Evolutionary conservation across 768 basidiomycete species (phyloP), one percentile per base, ranked within the genome.

Genomic region (Hericium alpestre): DNA sequence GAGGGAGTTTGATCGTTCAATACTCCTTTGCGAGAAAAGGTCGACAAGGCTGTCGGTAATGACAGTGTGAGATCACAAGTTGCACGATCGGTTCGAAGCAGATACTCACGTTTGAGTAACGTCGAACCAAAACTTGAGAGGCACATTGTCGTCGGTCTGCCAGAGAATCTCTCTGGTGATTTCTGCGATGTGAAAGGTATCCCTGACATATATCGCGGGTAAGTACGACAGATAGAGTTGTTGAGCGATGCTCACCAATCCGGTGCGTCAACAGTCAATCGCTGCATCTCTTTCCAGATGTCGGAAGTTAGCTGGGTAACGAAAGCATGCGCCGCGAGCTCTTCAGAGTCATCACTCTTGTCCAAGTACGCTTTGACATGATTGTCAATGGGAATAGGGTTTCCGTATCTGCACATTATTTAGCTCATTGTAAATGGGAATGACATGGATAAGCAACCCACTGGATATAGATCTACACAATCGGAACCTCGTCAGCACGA

Each of bases 131-230:
- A 94, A 83, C 49, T 86, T 80, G 47, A 96, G 78, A 46, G 81
- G 76, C 57, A 97, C 81, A 56, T 92, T 86, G 56, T 38, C 32
- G 15, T 81, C 77, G 61, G 84, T 85, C 32, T 32, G 32, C 91
- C 93, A 98, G 13, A 99, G 74, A 38, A 98, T 72, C 65, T 93
- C 89, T 49, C 90, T 77, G 16, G 94, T 90, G 84, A 95, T 95
- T 58, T 88, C 82, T 3, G 92, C 93, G 38, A 82, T 82, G 70
- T 86, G 88, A 7, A 95, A 74, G 0, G 90, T 88, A 61, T 95
- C 87, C 93, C 91, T 94, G 48, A 10, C 47, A 20, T 37, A 32
- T 38, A 39, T n/a, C 20, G 8, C 49, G 7, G 16, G 22, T 18
- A 39, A 18, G 16, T 32, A n/a, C 20, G 10, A 25, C 10, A 16